Conservation (phyloP, 2,329 filamentous ascomycete genomes). For the Cladosporium sp. region DNA sequence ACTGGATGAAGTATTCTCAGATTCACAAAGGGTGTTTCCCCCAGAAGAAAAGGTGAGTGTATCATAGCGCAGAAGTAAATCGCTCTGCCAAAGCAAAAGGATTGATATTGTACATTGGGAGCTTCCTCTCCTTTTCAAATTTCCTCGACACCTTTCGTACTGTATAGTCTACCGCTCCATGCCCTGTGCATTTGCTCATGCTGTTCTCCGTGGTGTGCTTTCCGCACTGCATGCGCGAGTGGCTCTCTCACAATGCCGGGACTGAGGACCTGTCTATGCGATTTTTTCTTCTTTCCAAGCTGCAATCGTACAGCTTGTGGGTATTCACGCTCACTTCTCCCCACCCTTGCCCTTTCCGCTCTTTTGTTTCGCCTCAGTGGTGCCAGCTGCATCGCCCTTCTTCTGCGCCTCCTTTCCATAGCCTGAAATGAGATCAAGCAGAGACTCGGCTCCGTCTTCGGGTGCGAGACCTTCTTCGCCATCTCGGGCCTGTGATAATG, state of each 20-base stretch:
- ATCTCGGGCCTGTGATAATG: conserved; percentile 36
- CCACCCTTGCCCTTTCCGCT: conserved; percentile 33
- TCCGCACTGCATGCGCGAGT: not conserved
- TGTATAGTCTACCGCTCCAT: not conserved
- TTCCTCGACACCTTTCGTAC: not conserved
- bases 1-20: not conserved
- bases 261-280: no score
- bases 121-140: not conserved
- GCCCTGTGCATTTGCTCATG: not conserved
- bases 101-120: conserved; percentile 6
- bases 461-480: conserved; percentile 43
- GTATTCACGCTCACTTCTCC: conserved; percentile 27
- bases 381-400: conserved; percentile 42
- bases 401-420: conserved; percentile 36
- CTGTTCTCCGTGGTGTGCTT: not conserved
- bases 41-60: not conserved
- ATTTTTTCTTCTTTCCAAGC: no score
- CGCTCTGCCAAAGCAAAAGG: not conserved
- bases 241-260: no score
- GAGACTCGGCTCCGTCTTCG: conserved; percentile 48
- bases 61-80: conserved; percentile 3
- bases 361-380: conserved; percentile 33
- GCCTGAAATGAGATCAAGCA: conserved; percentile 55
- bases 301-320: not conserved
- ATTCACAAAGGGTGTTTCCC: not conserved